These are phyloP conservation scores for Rhodotorula mucilaginosa DNA, from an alignment of 1,284 basidiomycete species.

Conservation along the genomic window DNA sequence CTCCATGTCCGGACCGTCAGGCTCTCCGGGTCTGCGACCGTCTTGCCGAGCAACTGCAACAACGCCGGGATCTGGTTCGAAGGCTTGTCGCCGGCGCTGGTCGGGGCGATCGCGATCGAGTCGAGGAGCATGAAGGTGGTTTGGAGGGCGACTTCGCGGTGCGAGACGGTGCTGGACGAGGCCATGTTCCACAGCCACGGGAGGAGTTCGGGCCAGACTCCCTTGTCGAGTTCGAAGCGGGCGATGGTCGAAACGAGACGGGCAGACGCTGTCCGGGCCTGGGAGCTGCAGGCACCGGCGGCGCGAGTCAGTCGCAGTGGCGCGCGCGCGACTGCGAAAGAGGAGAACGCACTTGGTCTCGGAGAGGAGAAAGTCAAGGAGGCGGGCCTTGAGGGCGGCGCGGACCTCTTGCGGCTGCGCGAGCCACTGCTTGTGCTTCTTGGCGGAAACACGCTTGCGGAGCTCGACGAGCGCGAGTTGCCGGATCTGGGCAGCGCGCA, in stretches of 20 bases:
- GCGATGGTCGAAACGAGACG: slow-evolving; percentile 94
- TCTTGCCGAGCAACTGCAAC: slow-evolving; percentile 75
- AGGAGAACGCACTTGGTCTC: slow-evolving; percentile 67
- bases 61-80: slow-evolving; percentile 73
- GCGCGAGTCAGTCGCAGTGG: too few relatives aligned
- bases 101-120: slow-evolving; percentile 70
- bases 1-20: slow-evolving; percentile 89
- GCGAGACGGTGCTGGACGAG: slow-evolving; percentile 64
- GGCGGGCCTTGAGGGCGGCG: slow-evolving; percentile 73
- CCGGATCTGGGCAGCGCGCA: slow-evolving; percentile 64
- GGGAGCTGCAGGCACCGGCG: slow-evolving; percentile 58
- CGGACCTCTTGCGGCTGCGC: slow-evolving; percentile 69
- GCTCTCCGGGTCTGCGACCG: slow-evolving; percentile 76
- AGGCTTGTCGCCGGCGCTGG: slow-evolving; percentile 57
- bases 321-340: too few relatives aligned
- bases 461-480: slow-evolving; percentile 98
- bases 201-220: slow-evolving; percentile 80
- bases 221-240: slow-evolving; percentile 67
- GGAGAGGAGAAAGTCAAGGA: slow-evolving; percentile 73
- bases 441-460: slow-evolving; percentile 81
- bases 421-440: slow-evolving; percentile 81
- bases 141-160: slow-evolving; percentile 56
- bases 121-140: slow-evolving; percentile 84
- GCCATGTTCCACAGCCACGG: slow-evolving; percentile 83
- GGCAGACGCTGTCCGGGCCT: slow-evolving; percentile 74